These are phyloP conservation scores for Phaeosphaeria sp. DNA, from an alignment of 2,329 filamentous ascomycete species.

Conservation along the genomic window DNA sequence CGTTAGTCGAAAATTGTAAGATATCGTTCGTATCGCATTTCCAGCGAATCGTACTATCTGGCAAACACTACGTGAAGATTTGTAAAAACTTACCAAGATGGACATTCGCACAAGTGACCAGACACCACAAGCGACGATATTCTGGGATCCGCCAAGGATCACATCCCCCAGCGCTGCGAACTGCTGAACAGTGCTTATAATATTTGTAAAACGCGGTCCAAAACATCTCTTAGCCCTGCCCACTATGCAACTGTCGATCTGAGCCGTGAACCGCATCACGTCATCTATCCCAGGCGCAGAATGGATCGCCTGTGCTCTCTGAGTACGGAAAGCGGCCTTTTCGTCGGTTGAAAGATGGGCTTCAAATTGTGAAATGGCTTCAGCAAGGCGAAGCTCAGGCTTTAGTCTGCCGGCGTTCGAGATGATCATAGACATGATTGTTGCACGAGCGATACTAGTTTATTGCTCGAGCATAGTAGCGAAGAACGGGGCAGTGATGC, in stretches of 20 bases:
- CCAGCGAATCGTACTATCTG: not conserved
- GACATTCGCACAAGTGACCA: conserved; percentile 54
- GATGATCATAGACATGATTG: conserved; percentile 10
- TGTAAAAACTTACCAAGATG: conserved; percentile 45
- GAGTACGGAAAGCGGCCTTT: conserved; percentile 4
- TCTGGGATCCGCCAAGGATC: conserved; percentile 53
- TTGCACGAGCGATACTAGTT: too few species aligned
- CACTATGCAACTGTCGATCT: conserved; percentile 38
- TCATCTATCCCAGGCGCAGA: conserved; percentile 5
- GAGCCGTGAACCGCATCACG: conserved; percentile 44
- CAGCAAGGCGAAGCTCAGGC: conserved; percentile 18
- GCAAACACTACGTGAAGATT: not conserved
- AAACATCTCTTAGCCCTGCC: conserved; percentile 37
- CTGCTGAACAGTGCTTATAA: conserved; percentile 52
- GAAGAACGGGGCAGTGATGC: too few species aligned
- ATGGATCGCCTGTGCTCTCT: conserved; percentile 4
- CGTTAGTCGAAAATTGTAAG: not conserved
- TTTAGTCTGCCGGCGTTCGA: conserved; percentile 10
- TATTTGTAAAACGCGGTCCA: conserved; percentile 51
- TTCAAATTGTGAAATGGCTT: conserved; percentile 17
- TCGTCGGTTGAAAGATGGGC: conserved; percentile 13
- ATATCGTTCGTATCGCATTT: too few species aligned
- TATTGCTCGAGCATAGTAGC: too few species aligned
- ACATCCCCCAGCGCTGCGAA: conserved; percentile 53
- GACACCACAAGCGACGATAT: conserved; percentile 53